Evolutionary conservation across 345 rosid genomes (phyloP).

Genomic region (Chamaenerion angustifolium): DNA sequence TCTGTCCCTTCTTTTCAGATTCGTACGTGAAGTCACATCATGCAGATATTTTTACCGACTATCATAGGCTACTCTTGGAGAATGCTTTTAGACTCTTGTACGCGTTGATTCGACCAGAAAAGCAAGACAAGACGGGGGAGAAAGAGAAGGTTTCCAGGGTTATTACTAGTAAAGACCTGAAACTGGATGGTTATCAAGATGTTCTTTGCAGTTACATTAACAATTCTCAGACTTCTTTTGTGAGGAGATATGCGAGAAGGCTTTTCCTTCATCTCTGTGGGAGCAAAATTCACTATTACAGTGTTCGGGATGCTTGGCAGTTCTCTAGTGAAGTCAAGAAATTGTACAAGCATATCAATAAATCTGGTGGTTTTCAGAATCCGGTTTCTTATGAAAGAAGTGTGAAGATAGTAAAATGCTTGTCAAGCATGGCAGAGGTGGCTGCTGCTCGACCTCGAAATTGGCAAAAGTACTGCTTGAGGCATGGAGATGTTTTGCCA

Average conservation of each 20-base stretch:
- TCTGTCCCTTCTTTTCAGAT: constrained; percentile 96
- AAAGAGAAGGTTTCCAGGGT: constrained; percentile 62
- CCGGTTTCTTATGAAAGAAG: constrained; percentile 79
- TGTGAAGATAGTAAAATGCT: constrained; percentile 84
- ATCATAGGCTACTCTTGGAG: constrained; percentile 78
- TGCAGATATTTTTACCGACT: constrained; percentile 75
- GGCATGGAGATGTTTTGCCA: constrained; percentile 69
- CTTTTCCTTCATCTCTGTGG: constrained; percentile 94
- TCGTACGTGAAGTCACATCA: constrained; percentile 90
- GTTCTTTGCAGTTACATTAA: constrained; percentile 92
- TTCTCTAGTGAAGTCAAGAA: constrained; percentile 77
- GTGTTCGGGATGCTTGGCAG: constrained; percentile 94
- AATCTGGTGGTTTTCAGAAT: constrained; percentile 84
- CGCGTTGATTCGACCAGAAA: constrained; percentile 92
- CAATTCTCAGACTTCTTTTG: constrained; percentile 86
- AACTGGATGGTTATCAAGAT: constrained; percentile 93
- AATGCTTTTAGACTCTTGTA: constrained; percentile 86
- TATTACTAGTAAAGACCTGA: constrained; percentile 63
- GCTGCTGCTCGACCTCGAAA: constrained; percentile 90
- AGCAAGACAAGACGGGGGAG: constrained; percentile 87
- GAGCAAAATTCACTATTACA: constrained; percentile 92
- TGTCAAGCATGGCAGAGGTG: constrained; percentile 86
- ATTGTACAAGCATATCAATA: constrained; percentile 71
- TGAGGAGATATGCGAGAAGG: constrained; percentile 95
- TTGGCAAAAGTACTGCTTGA: constrained; percentile 97